Conservation (phyloP, 257 asterid species). For the Osmanthus fragrans region DNA sequence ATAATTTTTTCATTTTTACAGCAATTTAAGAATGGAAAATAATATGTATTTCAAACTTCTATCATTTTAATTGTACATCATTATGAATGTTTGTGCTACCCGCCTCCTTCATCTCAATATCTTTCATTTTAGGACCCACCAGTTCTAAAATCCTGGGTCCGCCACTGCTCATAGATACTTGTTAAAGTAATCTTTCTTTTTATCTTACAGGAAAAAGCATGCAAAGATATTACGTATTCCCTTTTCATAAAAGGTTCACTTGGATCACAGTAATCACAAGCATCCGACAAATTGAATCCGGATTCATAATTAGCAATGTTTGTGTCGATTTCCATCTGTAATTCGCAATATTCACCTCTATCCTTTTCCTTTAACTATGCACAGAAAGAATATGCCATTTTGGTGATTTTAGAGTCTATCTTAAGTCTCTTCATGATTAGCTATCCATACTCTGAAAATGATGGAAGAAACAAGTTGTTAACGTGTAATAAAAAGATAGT, state of each 20-base stretch:
- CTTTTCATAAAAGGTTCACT: background rate
- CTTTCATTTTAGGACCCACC: no score
- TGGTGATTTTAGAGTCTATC: background rate
- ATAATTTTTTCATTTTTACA: no score
- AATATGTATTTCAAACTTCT: no score
- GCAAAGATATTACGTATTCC: background rate
- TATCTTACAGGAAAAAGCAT: background rate
- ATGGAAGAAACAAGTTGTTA: background rate
- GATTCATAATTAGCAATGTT: background rate
- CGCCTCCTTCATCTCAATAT: no score
- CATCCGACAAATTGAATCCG: background rate
- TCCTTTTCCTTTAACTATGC: background rate
- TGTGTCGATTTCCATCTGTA: background rate
- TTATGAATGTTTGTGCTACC: no score
- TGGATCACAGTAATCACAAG: background rate
- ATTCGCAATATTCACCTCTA: background rate
- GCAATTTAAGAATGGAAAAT: no score
- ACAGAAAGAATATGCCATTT: background rate
- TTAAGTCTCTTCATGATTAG: background rate
- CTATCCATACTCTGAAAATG: background rate
- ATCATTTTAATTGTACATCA: no score
- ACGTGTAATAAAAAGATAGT: background rate
- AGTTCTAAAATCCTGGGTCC: no score
- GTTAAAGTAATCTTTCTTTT: background rate
- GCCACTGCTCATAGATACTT: background rate